Evolutionary conservation across 139 green algal species (phyloP), one percentile per base, ranked within the genome.

Genomic region (Coccomyxa sp.): DNA sequence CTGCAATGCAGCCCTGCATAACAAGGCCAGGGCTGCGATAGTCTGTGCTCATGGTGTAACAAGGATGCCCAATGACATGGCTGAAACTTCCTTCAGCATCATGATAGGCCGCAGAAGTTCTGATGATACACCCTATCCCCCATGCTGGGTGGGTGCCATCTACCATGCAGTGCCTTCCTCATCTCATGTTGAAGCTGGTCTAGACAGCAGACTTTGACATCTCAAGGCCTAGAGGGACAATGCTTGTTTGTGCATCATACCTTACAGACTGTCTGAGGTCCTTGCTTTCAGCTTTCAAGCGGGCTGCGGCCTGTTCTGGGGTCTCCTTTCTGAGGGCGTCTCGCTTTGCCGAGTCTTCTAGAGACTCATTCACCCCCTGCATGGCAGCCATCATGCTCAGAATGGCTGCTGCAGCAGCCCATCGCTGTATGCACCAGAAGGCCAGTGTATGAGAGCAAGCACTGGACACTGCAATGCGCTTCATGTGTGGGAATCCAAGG

Each of bases 331-430:
- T 76, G 39, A 37, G 72, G 37, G 64, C 80, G 8, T 64, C 80
- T n/a, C 74, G 10, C 36, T 24, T 44, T 0, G 31, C 75, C 0
- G 79, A 39, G 39, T 88, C 82, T 7, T 87, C 84, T 68, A 89
- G 75, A 0, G 81, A 55, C 39, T 91, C 87, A 31, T 88, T 74
- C 1, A 39, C 83, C 39, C 87, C 87, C 55, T 81, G 74, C 68
- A 22, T 31, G 5, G 22, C 18, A 18, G 18, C 50, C 3, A 64
- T 31, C 44, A 6, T 12, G 22, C 18, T 64, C 64, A 34, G 35
- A 34, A 22, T 4, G 6, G 6, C 27, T 3, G 24, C 27, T 29
- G 14, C 6, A 34, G 33, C 64, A 6, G n/a, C 6, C 6, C 2
- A 36, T 2, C 64, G 1, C 2, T 7, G 64, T 71, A 7, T 71